These are phyloP conservation scores for Ophiostoma australiae DNA, from an alignment of 2,329 filamentous ascomycete species.

Conservation along the genomic window DNA sequence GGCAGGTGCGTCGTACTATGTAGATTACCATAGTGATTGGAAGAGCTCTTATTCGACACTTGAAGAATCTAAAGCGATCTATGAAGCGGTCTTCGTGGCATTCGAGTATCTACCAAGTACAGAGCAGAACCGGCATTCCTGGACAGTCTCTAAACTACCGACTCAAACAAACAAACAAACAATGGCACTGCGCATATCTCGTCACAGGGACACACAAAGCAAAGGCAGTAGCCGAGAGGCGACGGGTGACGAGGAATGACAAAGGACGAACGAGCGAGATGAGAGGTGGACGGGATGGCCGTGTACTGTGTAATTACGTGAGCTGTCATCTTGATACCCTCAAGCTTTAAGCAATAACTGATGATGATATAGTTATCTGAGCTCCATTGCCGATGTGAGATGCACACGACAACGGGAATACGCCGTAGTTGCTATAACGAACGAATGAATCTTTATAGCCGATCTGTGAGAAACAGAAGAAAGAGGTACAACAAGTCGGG, in stretches of 20 bases:
- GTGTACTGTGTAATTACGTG: background rate
- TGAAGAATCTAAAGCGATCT: background rate
- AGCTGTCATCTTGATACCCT: background rate
- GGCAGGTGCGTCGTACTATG: background rate
- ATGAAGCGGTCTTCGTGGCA: too few relatives aligned
- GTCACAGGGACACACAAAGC: background rate
- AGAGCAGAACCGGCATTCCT: background rate
- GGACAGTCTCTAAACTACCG: background rate
- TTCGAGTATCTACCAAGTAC: background rate
- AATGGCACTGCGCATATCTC: slow-evolving; percentile 8
- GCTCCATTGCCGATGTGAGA: background rate
- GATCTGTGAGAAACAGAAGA: background rate
- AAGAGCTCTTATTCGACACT: background rate
- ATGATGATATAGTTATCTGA: background rate
- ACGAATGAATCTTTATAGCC: background rate
- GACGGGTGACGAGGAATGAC: background rate
- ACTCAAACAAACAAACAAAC: background rate
- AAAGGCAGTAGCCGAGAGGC: slow-evolving; percentile 10
- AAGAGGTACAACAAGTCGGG: background rate
- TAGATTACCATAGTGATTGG: background rate
- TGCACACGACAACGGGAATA: background rate
- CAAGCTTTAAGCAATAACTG: background rate
- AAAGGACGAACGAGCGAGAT: slow-evolving; percentile 11
- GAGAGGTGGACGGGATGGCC: background rate
- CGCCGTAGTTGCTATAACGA: background rate